Evolutionary conservation across 257 asterid genomes (phyloP).

Genomic region (Buddleja alternifolia): DNA sequence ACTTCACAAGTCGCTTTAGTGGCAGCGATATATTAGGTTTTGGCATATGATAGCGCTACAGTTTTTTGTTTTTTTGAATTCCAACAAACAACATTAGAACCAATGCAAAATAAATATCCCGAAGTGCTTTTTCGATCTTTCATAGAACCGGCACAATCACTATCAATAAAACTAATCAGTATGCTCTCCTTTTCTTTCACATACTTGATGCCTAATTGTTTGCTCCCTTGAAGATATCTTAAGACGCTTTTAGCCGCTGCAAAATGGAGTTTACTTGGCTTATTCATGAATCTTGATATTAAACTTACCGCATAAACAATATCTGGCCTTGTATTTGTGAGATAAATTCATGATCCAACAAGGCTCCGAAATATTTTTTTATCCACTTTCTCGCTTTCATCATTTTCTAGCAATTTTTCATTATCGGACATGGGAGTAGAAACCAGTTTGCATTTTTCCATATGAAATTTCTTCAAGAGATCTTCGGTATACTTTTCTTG

Average conservation of each 20-base stretch:
- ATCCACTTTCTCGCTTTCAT: too few relatives aligned
- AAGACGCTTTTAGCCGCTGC: too few relatives aligned
- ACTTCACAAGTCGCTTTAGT: constrained; percentile 2
- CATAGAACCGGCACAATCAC: constrained; percentile 7
- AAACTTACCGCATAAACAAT: too few relatives aligned
- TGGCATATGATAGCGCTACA: background rate
- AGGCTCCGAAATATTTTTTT: background rate
- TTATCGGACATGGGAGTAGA: constrained; percentile 5
- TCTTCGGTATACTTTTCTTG: too few relatives aligned
- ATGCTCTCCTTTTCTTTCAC: too few relatives aligned
- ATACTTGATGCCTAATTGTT: too few relatives aligned
- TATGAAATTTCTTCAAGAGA: constrained; percentile 6
- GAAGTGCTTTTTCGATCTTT: constrained; percentile 24
- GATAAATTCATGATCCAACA: too few relatives aligned
- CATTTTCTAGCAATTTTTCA: constrained; percentile 13
- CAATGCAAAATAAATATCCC: constrained; percentile 16
- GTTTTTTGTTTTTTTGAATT: constrained; percentile 1
- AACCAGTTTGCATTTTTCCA: constrained; percentile 5
- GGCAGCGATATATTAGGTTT: constrained; percentile 3
- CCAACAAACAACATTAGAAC: constrained; percentile 11
- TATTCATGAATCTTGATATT: too few relatives aligned
- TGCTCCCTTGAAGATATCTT: too few relatives aligned
- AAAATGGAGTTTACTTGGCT: too few relatives aligned
- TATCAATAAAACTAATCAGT: background rate
- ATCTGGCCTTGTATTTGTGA: too few relatives aligned